Conservation (phyloP, 495 filamentous ascomycete genomes). For the Penicillium subrubescens region DNA sequence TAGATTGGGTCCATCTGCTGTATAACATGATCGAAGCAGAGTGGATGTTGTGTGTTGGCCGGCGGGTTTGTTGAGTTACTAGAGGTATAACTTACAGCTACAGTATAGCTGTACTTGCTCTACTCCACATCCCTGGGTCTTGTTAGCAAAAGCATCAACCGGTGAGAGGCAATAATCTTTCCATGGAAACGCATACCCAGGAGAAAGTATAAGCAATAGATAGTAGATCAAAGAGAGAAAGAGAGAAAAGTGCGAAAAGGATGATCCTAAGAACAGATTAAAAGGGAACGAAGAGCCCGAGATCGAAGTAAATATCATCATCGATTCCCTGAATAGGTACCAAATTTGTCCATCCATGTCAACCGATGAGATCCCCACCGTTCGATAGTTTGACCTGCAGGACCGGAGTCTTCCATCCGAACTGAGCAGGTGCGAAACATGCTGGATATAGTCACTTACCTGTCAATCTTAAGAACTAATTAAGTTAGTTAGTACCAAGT, state of each 20-base stretch:
- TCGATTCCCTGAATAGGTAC: not conserved
- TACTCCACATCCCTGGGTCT: no score
- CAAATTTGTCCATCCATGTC: not conserved
- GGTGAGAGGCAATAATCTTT: no score
- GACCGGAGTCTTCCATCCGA: not conserved
- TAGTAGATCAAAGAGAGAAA: no score
- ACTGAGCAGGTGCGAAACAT: not conserved
- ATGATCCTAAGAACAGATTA: not conserved
- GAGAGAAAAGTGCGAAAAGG: not conserved
- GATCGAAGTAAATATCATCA: not conserved
- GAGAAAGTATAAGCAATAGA: no score
- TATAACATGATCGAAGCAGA: not conserved
- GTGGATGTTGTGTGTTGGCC: no score
- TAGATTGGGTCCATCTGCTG: not conserved
- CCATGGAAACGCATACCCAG: no score
- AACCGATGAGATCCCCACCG: not conserved
- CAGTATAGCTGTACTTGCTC: not conserved
- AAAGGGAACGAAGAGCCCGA: not conserved
- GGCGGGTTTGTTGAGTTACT: no score
- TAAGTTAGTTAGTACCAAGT: no score
- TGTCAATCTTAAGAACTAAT: no score
- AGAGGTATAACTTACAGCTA: no score
- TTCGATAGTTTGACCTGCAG: not conserved
- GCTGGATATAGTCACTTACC: not conserved
- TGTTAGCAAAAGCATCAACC: no score